phyloP scores from a whole-genome alignment of 2,329 filamentous ascomycete genomes.

The Colletotrichum costaricense region DNA sequence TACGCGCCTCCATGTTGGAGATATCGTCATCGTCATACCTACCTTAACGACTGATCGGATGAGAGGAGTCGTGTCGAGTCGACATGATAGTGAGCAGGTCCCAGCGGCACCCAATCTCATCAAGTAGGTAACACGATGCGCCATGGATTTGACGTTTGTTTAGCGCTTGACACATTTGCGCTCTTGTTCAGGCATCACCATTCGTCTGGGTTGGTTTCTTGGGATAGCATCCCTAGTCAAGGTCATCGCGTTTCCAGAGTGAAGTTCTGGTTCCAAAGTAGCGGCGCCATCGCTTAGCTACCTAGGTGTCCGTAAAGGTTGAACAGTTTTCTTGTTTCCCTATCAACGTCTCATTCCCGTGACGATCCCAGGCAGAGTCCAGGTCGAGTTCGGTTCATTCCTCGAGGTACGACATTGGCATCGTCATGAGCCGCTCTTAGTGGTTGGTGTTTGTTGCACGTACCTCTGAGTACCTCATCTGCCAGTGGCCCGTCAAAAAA shows the following conservation, averaged over 20 bases:
- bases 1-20: background rate
- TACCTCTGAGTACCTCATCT: slow-evolving; percentile 10
- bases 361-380: background rate
- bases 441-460: slow-evolving; percentile 4
- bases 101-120: background rate
- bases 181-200: background rate
- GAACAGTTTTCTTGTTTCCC: background rate
- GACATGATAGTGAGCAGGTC: background rate
- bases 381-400: slow-evolving; percentile 5
- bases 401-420: background rate
- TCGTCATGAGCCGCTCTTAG: background rate
- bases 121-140: background rate
- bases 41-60: background rate
- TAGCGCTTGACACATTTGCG: background rate
- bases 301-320: too few species aligned
- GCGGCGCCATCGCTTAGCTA: background rate
- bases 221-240: background rate
- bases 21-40: background rate
- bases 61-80: background rate
- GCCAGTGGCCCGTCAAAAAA: background rate
- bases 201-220: background rate
- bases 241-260: background rate
- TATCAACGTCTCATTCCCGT: background rate
- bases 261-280: background rate
- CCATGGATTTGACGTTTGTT: background rate